phyloP scores from a whole-genome alignment of 108 stramenopile genomes.

The Chaetoceros tenuissimus region DNA sequence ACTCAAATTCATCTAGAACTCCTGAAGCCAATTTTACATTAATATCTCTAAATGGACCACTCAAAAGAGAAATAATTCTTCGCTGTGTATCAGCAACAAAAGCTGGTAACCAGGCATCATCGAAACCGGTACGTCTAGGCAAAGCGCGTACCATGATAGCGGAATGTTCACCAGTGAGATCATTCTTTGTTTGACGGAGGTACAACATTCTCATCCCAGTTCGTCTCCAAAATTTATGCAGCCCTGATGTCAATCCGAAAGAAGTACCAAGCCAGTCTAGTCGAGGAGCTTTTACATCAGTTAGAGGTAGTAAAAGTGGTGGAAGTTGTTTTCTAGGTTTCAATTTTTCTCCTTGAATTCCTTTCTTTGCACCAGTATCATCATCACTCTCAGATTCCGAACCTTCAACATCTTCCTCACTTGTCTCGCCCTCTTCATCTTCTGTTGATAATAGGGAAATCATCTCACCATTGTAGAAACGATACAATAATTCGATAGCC shows the following conservation, averaged over 20 bases:
- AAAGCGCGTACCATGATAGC: slow-evolving; percentile 90
- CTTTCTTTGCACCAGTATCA: slow-evolving; percentile 13
- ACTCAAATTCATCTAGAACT: slow-evolving; percentile 51
- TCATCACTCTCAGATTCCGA: slow-evolving; percentile 17
- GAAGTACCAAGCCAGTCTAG: slow-evolving; percentile 97
- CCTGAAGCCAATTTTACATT: slow-evolving; percentile 68
- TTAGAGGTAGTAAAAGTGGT: slow-evolving; percentile 87
- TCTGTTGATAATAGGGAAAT: slow-evolving; percentile 38
- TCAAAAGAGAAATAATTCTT: slow-evolving; percentile 78
- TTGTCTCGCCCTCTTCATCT: slow-evolving; percentile 31
- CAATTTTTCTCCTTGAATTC: slow-evolving; percentile 73
- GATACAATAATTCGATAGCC: slow-evolving; percentile 80
- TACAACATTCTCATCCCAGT: slow-evolving; percentile 89
- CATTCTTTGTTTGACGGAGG: slow-evolving; percentile 96
- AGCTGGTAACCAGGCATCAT: slow-evolving; percentile 83
- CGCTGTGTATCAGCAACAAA: slow-evolving; percentile 88
- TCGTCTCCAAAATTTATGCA: slow-evolving; percentile 91
- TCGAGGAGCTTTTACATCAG: slow-evolving; percentile 72
- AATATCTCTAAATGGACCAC: slow-evolving; percentile 81
- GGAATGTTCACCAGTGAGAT: slow-evolving; percentile 95
- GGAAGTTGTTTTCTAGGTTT: slow-evolving; percentile 93
- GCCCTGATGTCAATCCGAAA: slow-evolving; percentile 87
- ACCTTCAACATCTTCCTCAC: slow-evolving; percentile 36
- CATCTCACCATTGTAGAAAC: slow-evolving; percentile 96
- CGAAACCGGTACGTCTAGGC: slow-evolving; percentile 64